These are phyloP conservation scores for Psilocybe subaeruginosa DNA, from an alignment of 768 basidiomycete genomes.

Conservation along the genomic window DNA sequence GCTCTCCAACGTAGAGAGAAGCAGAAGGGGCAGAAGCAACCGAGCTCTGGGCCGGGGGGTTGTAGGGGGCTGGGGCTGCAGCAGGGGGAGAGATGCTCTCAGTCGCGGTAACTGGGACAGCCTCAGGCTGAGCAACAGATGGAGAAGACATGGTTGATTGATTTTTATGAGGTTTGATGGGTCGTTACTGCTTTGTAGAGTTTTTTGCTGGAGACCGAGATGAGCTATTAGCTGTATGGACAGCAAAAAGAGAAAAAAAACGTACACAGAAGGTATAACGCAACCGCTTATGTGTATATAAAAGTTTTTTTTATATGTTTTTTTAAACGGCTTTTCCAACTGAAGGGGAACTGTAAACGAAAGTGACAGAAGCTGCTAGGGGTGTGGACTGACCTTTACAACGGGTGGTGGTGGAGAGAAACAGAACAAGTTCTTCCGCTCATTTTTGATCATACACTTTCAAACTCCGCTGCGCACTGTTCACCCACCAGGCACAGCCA, in stretches of 20 bases:
- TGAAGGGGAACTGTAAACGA: slow-evolving; percentile 24
- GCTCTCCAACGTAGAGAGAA: slow-evolving; percentile 98
- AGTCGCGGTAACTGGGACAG: slow-evolving; percentile 53
- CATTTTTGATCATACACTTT: slow-evolving; percentile 40
- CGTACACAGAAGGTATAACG: slow-evolving; percentile 69
- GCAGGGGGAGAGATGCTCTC: slow-evolving; percentile 39
- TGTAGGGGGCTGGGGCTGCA: slow-evolving; percentile 57
- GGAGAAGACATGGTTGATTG: slow-evolving; percentile 58
- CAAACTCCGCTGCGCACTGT: slow-evolving; percentile 49
- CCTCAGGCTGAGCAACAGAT: slow-evolving; percentile 55
- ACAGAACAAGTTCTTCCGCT: slow-evolving; percentile 24
- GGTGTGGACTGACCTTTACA: slow-evolving; percentile 41
- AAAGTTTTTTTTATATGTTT: slow-evolving; percentile 68
- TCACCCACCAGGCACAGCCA: slow-evolving; percentile 31
- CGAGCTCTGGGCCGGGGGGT: slow-evolving; percentile 56
- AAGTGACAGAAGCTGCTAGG: neutral
- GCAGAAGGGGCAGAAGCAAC: slow-evolving; percentile 76
- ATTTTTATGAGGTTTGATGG: slow-evolving; percentile 53
- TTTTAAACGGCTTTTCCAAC: slow-evolving; percentile 70
- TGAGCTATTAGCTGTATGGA: slow-evolving; percentile 10
- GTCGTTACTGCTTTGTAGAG: slow-evolving; percentile 94
- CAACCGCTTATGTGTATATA: slow-evolving; percentile 70
- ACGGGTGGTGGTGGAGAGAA: slow-evolving; percentile 56
- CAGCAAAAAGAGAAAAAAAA: slow-evolving; percentile 21
- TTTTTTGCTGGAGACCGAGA: slow-evolving; percentile 54